These are phyloP conservation scores for Taiozyma sp. DNA, from an alignment of 1,139 yeast genomes.

Conservation along the genomic window DNA sequence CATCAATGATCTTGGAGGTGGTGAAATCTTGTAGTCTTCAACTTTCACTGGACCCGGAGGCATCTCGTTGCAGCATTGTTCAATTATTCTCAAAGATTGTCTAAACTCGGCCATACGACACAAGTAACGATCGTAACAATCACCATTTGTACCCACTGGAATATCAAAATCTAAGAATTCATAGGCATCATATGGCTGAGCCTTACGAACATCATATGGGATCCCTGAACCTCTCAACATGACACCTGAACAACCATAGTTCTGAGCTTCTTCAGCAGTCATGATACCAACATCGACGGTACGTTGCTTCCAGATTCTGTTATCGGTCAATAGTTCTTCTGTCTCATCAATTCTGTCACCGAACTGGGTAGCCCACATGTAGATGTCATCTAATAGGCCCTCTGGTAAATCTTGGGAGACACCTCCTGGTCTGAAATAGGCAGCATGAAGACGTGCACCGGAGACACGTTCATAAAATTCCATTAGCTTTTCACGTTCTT, in stretches of 20 bases:
- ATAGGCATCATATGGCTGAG: constrained; percentile 90
- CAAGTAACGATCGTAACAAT: constrained; percentile 86
- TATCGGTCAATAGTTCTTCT: constrained; percentile 85
- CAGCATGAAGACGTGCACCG: constrained; percentile 87
- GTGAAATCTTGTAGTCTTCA: constrained; percentile 81
- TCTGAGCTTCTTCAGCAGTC: constrained; percentile 83
- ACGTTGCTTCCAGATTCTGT: constrained; percentile 91
- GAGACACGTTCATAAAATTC: constrained; percentile 90
- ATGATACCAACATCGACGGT: constrained; percentile 77
- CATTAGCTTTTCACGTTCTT: constrained; percentile 91
- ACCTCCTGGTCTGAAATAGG: constrained; percentile 91
- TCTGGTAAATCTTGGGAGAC: constrained; percentile 86
- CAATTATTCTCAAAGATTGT: constrained; percentile 84
- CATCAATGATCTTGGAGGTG: constrained; percentile 81
- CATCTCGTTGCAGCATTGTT: constrained; percentile 88
- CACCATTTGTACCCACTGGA: constrained; percentile 85
- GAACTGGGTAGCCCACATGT: constrained; percentile 95
- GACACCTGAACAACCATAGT: constrained; percentile 78
- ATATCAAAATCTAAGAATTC: constrained; percentile 82
- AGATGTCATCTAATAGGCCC: constrained; percentile 83
- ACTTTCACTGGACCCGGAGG: constrained; percentile 92
- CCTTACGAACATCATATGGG: constrained; percentile 82
- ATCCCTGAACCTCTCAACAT: constrained; percentile 91
- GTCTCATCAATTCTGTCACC: constrained; percentile 91
- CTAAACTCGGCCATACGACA: constrained; percentile 90